A percentile compares a stretch with the other conserved stretches of the same genome.
phyloP scores from a whole-genome alignment of 2,329 filamentous ascomycete genomes.

The Chaetomium sp. region DNA sequence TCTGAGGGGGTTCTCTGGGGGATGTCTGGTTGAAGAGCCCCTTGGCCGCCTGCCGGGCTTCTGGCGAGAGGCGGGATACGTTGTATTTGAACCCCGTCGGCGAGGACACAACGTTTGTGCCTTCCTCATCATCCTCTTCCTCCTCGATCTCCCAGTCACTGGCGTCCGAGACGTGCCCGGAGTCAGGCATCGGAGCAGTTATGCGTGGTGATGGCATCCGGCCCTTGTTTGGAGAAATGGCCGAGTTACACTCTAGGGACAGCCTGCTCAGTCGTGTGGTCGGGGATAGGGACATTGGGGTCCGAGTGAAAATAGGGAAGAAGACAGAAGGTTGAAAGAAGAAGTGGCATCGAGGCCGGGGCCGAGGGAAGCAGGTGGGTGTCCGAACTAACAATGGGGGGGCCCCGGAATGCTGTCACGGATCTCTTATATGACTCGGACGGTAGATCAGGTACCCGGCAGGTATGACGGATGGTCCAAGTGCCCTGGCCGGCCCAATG shows the following conservation, averaged over 20 bases:
- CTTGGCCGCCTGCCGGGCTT: constrained; percentile 45
- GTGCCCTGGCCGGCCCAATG: constrained; percentile 17
- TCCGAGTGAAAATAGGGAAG: constrained; percentile 23
- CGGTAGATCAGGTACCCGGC: constrained; percentile 5
- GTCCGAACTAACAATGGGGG: neutral
- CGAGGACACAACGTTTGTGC: constrained; percentile 40
- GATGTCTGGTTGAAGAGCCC: constrained; percentile 45
- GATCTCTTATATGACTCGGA: constrained; percentile 17
- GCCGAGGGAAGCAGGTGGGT: constrained; percentile 9
- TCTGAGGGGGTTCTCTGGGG: constrained; percentile 48
- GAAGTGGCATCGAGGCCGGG: neutral
- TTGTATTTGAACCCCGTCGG: constrained; percentile 47
- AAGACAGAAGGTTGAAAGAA: constrained; percentile 14
- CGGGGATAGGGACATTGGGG: constrained; percentile 41
- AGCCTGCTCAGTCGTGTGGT: constrained; percentile 45
- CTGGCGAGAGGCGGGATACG: constrained; percentile 44
- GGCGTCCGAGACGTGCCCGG: constrained; percentile 22
- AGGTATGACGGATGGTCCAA: neutral
- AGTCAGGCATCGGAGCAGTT: constrained; percentile 14
- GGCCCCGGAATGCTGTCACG: neutral
- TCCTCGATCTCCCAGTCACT: constrained; percentile 39
- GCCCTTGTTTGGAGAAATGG: constrained; percentile 40
- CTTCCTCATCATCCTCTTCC: constrained; percentile 38
- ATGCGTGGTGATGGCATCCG: constrained; percentile 33
- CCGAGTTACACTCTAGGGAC: constrained; percentile 46